A percentile compares a stretch with the other conserved stretches of the same genome.
phyloP scores from a whole-genome alignment of 495 filamentous ascomycete species.

The Penicillium paxilli region DNA sequence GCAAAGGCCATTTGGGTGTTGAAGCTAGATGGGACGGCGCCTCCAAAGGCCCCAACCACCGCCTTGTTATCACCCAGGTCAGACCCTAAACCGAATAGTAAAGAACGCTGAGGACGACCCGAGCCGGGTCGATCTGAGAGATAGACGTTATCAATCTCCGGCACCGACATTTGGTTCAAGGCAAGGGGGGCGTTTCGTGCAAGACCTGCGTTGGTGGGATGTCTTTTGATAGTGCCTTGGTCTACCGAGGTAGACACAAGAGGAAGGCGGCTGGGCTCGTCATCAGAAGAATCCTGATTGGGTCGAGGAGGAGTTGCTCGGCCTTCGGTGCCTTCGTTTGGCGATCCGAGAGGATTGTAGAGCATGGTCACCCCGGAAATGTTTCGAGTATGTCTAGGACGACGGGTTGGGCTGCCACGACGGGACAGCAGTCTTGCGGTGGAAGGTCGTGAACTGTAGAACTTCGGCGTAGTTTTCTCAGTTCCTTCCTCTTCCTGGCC shows the following conservation, averaged over 20 bases:
- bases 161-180: constrained; percentile 51
- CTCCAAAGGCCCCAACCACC: constrained; percentile 49
- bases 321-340: constrained; percentile 47
- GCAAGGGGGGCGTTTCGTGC: constrained; percentile 52
- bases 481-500: constrained; percentile 11
- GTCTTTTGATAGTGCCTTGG: constrained; percentile 30
- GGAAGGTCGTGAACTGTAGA: constrained; percentile 48
- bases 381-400: constrained; percentile 51
- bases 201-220: constrained; percentile 16
- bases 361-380: constrained; percentile 77
- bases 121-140: constrained; percentile 30
- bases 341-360: constrained; percentile 50
- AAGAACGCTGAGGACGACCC: constrained; percentile 48
- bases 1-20: constrained; percentile 77
- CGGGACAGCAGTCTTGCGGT: constrained; percentile 41
- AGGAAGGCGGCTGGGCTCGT: constrained; percentile 14
- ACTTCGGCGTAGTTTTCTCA: constrained; percentile 37
- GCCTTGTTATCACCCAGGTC: constrained; percentile 72
- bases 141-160: constrained; percentile 48
- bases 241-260: constrained; percentile 24
- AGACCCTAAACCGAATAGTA: constrained; percentile 68
- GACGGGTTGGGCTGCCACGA: constrained; percentile 39
- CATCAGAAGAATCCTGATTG: constrained; percentile 25
- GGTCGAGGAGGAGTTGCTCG: constrained; percentile 28
- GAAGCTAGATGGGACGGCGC: constrained; percentile 70